Base-by-base conservation (phyloP, 108 stramenopile species). In the Fragilaria crotonensis region DNA sequence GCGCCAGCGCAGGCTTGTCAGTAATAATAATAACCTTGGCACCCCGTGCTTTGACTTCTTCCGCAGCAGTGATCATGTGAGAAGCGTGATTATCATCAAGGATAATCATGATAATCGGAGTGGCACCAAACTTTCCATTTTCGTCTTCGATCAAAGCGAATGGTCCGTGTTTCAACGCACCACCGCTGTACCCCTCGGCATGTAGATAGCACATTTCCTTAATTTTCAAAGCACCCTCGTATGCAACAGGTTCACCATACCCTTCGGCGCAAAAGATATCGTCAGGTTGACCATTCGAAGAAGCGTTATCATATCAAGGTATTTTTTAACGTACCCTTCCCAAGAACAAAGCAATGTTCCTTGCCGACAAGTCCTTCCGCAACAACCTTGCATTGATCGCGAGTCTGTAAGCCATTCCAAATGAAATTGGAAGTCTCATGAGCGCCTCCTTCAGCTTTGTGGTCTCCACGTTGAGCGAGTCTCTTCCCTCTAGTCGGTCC, bases 181-280 rank as follows among this genome's bases (percentile, higher is more conserved):
- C 98, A 25, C 97, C 99, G 51, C 90, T 89, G 77, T 98, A 98
- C 25, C 89, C 99, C 72, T 99, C 97, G 20, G 99, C 99, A 66
- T 99, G 97, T 7, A 99, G 63, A 66, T 99, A 99, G 60, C 91
- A 88, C 89, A 96, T 97, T 78, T 99, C 99, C 73, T 99, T 99
- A 56, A 99, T 93, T 76, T 99, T 99, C 30, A 99, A 72, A 3
- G 99, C 97, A 1, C 97, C 99, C 72, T 99, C 96, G 56, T 75
- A 64, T 3, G 98, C 95, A 25, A 98, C 94, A n/a, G 97, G 95
- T 57, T 97, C 94, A 22, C 84, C 94, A 45, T 83, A 93, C 32
- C 93, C 88, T 81, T 23, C n/a, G n/a, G n/a, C n/a, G n/a, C n/a
- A n/a, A 7, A 32, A 32, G 60, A 56, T 60, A 70, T n/a, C 3